Evolutionary conservation across 1,284 basidiomycete genomes (phyloP).

Genomic region (Calocybe gambosa): DNA sequence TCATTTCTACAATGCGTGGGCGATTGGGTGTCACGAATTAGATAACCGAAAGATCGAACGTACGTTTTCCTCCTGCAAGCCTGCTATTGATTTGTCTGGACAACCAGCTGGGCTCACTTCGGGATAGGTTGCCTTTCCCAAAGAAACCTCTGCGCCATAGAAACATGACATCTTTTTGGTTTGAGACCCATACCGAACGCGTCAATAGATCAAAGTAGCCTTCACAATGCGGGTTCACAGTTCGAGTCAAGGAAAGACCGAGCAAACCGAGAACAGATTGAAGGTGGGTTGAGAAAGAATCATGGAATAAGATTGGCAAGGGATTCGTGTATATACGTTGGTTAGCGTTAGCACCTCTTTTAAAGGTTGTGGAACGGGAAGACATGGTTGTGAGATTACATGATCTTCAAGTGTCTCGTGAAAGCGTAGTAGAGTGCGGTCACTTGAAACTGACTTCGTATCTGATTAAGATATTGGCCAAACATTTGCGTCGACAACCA

Average conservation of each 20-base stretch:
- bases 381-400: conserved; percentile 11
- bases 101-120: conserved; percentile 94
- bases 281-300: conserved; percentile 33
- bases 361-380: conserved; percentile 28
- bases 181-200: conserved; percentile 75
- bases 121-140: conserved; percentile 89
- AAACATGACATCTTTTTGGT: conserved; percentile 52
- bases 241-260: conserved; percentile 40
- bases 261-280: conserved; percentile 47
- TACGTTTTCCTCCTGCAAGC: conserved; percentile 53
- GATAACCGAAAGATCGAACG: conserved; percentile 23
- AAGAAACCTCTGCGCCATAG: conserved; percentile 95
- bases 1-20: too few species aligned
- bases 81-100: conserved; percentile 66
- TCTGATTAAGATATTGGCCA: too few species aligned
- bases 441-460: too few species aligned
- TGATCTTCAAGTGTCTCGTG: too few species aligned
- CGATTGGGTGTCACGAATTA: conserved; percentile 2
- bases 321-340: conserved; percentile 62
- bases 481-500: too few species aligned
- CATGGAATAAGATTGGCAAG: conserved; percentile 52
- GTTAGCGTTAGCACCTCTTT: conserved; percentile 55
- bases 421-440: too few species aligned
- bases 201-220: conserved; percentile 72
- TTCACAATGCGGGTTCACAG: conserved; percentile 58